Evolutionary conservation across 2,329 filamentous ascomycete genomes (phyloP).

Genomic region (Trichophaea hybrida): DNA sequence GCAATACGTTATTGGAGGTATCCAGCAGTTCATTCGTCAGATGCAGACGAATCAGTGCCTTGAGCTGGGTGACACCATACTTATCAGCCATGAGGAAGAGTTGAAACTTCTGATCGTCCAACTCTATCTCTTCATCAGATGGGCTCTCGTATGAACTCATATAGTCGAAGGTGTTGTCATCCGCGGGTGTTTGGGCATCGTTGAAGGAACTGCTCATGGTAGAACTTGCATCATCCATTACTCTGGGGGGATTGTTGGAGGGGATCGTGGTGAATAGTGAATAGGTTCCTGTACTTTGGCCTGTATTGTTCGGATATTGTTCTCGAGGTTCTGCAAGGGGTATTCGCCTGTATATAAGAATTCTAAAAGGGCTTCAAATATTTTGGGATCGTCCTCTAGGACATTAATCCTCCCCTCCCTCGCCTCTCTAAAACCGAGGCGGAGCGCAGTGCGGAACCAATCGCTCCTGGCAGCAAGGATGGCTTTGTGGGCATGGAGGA

Average conservation of each 20-base stretch:
- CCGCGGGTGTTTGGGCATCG: constrained; percentile 12
- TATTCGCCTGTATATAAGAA: constrained; percentile 24
- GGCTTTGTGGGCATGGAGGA: constrained; percentile 23
- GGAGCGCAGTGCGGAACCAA: constrained; percentile 23
- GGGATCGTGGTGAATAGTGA: constrained; percentile 21
- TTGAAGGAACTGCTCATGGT: constrained; percentile 1
- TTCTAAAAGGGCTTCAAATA: constrained; percentile 23
- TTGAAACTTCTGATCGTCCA: constrained; percentile 22
- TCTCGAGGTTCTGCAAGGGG: constrained; percentile 8
- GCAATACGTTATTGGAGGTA: constrained; percentile 15
- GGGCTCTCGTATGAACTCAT: constrained; percentile 16
- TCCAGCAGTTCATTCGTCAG: constrained; percentile 23
- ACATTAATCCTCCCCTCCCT: constrained; percentile 20
- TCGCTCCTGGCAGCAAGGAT: constrained; percentile 24
- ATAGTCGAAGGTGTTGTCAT: constrained; percentile 20
- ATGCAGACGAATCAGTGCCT: constrained; percentile 22
- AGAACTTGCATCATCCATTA: constrained; percentile 17
- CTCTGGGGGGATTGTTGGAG: constrained; percentile 21
- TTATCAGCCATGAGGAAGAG: constrained; percentile 24
- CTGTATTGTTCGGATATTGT: neutral
- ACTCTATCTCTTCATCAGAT: constrained; percentile 21
- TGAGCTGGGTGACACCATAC: constrained; percentile 23
- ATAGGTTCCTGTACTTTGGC: constrained; percentile 18
- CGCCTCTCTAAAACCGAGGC: constrained; percentile 20
- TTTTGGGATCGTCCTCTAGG: constrained; percentile 23